These are phyloP conservation scores for Leucoagaricus sp. DNA, from an alignment of 1,284 basidiomycete genomes.

Conservation along the genomic window DNA sequence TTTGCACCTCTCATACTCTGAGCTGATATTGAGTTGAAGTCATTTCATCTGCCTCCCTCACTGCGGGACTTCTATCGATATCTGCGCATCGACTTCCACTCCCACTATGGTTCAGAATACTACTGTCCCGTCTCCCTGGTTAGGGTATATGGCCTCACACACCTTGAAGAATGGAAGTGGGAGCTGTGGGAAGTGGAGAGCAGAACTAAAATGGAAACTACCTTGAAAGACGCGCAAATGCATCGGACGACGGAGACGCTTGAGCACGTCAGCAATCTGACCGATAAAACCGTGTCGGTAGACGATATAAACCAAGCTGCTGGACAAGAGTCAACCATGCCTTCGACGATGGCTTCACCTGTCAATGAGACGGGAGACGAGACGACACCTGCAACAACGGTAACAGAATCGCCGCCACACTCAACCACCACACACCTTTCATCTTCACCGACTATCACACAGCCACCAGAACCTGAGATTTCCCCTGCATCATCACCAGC, in stretches of 20 bases:
- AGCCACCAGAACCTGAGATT: not conserved
- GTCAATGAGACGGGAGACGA: not conserved
- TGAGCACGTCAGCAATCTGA: not conserved
- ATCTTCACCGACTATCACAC: slow-evolving; percentile 12
- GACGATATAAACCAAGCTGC: not conserved
- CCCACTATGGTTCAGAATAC: slow-evolving; percentile 94
- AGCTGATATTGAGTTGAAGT: slow-evolving; percentile 41
- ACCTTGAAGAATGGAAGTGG: slow-evolving; percentile 96
- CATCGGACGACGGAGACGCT: slow-evolving; percentile 10
- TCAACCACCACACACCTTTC: slow-evolving; percentile 21
- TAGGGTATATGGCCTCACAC: slow-evolving; percentile 94
- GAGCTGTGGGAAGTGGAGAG: slow-evolving; percentile 77
- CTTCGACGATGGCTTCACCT: not conserved
- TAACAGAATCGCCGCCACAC: slow-evolving; percentile 5
- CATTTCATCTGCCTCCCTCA: slow-evolving; percentile 73
- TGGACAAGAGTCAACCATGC: not conserved
- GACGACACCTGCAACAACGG: not conserved
- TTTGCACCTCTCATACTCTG: not conserved
- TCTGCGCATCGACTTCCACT: slow-evolving; percentile 92
- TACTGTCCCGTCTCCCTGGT: slow-evolving; percentile 95
- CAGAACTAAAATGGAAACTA: slow-evolving; percentile 42
- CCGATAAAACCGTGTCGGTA: not conserved
- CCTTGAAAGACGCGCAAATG: slow-evolving; percentile 17
- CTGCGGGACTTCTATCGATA: slow-evolving; percentile 88
- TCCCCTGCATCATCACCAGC: not conserved